Evolutionary conservation across 805 yeast species (phyloP), one percentile per base, ranked within the genome.

Genomic region (Cephaloascus albidus): DNA sequence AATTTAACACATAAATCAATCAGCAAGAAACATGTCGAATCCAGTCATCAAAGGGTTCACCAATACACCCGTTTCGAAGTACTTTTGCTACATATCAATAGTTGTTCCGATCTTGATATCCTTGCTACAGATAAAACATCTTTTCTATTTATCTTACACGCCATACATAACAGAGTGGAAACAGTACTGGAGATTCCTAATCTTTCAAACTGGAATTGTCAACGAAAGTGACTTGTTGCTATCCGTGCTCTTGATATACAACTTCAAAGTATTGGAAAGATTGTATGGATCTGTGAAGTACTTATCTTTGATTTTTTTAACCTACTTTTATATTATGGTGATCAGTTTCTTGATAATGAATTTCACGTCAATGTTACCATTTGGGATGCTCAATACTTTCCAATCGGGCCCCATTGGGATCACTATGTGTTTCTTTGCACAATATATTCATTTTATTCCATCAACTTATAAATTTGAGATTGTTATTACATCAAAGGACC

Each of bases 201-300:
- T 68, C 4, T 70, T 65, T 46, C 85, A 77, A 50, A 20, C 73
- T 10, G 60, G 73, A n/a, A 73, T 74, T 38, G 62, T 74, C 35
- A 78, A 75, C 50, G 84, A 78, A 51, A 69, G 81, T 4, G 84
- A 80, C 53, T 74, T 69, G 42, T 41, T 74, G 17, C 45, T 76
- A 3, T 50, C 67, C 2, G 50, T 69, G 10, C 53, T 73, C 12
- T 49, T 79, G 32, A 52, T 75, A 65, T 65, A 74, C 41, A 71
- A 72, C 37, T 68, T 70, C 48, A 75, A 79, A 51, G 69, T 65
- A 33, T 45, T 80, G 38, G 87, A 80, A 55, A 53, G 85, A 38
- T 55, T 73, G 37, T 68, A 68, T 49, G 85, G 85, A 1, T 68
- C 79, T 10, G 54, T 69, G 36, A 76, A 74, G 47, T 75, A 76